These are phyloP conservation scores for Amanita phalloides DNA, from an alignment of 768 basidiomycete species.

Conservation along the genomic window DNA sequence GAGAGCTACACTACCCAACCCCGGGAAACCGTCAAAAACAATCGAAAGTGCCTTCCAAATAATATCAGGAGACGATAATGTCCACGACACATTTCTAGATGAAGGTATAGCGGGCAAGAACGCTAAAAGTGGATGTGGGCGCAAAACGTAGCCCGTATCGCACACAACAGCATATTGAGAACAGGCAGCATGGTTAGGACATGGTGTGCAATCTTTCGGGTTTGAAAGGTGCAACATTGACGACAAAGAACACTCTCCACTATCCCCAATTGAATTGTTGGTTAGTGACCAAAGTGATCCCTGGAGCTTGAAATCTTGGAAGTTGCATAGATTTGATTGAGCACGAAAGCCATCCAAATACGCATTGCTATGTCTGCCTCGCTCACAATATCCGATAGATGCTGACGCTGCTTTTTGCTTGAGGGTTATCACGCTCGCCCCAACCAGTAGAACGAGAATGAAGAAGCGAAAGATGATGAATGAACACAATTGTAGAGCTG, in stretches of 20 bases:
- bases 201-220: constrained; percentile 60
- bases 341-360: constrained; percentile 38
- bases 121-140: constrained; percentile 48
- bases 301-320: constrained; percentile 33
- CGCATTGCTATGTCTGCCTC: constrained; percentile 48
- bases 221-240: constrained; percentile 43
- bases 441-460: constrained; percentile 22
- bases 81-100: constrained; percentile 24
- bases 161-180: constrained; percentile 47
- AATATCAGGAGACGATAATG: constrained; percentile 28
- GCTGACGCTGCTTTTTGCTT: constrained; percentile 61
- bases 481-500: not conserved
- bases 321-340: constrained; percentile 42
- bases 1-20: constrained; percentile 66
- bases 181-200: constrained; percentile 62
- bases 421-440: constrained; percentile 22
- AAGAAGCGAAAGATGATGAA: constrained; percentile 33
- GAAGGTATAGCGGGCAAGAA: constrained; percentile 31
- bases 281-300: not conserved
- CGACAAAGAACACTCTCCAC: constrained; percentile 40
- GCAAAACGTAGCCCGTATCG: constrained; percentile 56
- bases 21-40: constrained; percentile 59
- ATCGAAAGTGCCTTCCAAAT: constrained; percentile 37
- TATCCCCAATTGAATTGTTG: constrained; percentile 13
- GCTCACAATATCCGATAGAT: constrained; percentile 68